These are phyloP conservation scores for Wickerhamiella vanderwaltii DNA, from an alignment of 805 yeast species.

Conservation along the genomic window DNA sequence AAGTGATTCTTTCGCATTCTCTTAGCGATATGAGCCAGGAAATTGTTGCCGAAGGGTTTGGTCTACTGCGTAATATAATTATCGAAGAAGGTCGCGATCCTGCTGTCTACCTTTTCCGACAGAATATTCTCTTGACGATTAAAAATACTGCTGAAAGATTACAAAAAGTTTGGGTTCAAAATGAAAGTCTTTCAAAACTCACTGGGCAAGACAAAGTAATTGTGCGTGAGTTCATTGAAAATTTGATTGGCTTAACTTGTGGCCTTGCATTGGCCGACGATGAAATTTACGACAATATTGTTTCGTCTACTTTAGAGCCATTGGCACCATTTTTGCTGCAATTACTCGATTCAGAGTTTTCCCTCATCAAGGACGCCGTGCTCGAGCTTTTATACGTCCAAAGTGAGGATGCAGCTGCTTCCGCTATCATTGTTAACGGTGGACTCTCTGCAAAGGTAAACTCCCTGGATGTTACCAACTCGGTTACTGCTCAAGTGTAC, in stretches of 20 bases:
- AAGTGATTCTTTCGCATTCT: slow-evolving; percentile 48
- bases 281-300: slow-evolving; percentile 39
- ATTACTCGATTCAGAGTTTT: background rate
- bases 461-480: slow-evolving; percentile 11
- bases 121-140: slow-evolving; percentile 57
- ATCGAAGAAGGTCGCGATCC: slow-evolving; percentile 83
- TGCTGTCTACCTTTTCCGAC: slow-evolving; percentile 63
- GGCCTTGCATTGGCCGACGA: slow-evolving; percentile 55
- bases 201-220: slow-evolving; percentile 9
- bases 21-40: slow-evolving; percentile 60
- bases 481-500: slow-evolving; percentile 18
- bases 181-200: slow-evolving; percentile 23
- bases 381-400: slow-evolving; percentile 25
- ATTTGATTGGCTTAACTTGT: slow-evolving; percentile 53
- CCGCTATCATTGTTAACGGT: background rate
- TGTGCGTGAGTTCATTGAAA: slow-evolving; percentile 58
- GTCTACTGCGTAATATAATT: slow-evolving; percentile 65
- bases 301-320: slow-evolving; percentile 22
- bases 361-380: slow-evolving; percentile 18
- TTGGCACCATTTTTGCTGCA: slow-evolving; percentile 7
- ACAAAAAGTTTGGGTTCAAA: slow-evolving; percentile 26
- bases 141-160: slow-evolving; percentile 38
- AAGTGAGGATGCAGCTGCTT: slow-evolving; percentile 22
- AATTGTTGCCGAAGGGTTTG: slow-evolving; percentile 67
- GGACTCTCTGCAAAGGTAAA: background rate